Evolutionary conservation across 371 early-diverging fungal species (phyloP), one percentile per base, ranked within the genome.

Genomic region (Capniomyces stellatus): DNA sequence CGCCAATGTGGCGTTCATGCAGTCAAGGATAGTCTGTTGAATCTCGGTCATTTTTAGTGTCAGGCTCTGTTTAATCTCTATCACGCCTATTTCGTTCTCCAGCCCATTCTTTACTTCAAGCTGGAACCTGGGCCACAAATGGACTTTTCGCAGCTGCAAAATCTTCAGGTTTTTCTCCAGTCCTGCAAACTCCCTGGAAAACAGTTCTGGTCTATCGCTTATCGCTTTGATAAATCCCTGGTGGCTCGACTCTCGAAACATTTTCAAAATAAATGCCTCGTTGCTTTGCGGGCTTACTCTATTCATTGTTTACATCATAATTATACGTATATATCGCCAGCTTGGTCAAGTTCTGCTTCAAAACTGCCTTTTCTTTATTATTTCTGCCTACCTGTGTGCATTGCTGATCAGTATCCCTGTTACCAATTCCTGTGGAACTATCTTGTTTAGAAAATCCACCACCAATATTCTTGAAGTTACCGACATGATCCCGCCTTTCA

Each of bases 201-300:
- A 83, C 0, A 75, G 53, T 50, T 87, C 86, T 10, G 95, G 89
- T 23, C 71, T 64, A 52, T 95, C 94, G n/a, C 88, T 84, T 46
- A 96, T 81, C 1, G 93, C 97, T 58, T 93, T 91, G 60, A 96
- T 84, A 54, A 93, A 95, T 1, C 87, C 90, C 44, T 76, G 66
- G 58, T 80, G 62, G 63, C 93, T 95, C 18, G 77, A 68, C 51
- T 85, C 75, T 12, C 91, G 75, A 56, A 76, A 81, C 10, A 94
- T 64, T 4, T 88, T 71, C 19, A 95, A 64, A 29, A 92, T 84
- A 57, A 92, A 85, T 2, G 91, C 85, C 64, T 92, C 92, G 54
- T 78, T 85, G 0, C 90, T 86, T 30, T 82, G 74, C 1, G 81
- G 82, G 0, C 73, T 72, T 6, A 95, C 75, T 31, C 86, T 83